Evolutionary conservation across 2,329 filamentous ascomycete species (phyloP).

Genomic region (Claviceps arundinis): DNA sequence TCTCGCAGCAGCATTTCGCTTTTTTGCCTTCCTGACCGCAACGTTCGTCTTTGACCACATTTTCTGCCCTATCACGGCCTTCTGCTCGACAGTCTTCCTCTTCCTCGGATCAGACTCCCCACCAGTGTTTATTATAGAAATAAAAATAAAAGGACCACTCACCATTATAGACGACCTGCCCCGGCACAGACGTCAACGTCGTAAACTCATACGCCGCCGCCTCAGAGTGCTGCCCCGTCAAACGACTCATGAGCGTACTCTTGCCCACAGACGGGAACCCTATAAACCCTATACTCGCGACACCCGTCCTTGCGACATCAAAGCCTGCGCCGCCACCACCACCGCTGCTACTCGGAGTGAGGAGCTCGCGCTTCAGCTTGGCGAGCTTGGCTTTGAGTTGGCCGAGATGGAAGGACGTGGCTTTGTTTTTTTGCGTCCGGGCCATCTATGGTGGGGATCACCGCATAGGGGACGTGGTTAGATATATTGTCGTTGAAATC

Average conservation of each 20-base stretch:
- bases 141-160: slow-evolving; percentile 9
- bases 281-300: slow-evolving; percentile 94
- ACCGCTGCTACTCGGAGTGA: slow-evolving; percentile 56
- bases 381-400: slow-evolving; percentile 97
- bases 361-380: slow-evolving; percentile 90
- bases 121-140: not conserved
- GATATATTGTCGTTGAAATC: not conserved
- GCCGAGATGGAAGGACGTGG: slow-evolving; percentile 83
- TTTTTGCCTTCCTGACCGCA: no score
- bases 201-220: slow-evolving; percentile 97
- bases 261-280: slow-evolving; percentile 97
- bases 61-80: no score
- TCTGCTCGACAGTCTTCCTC: not conserved
- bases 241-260: slow-evolving; percentile 87
- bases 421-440: slow-evolving; percentile 94
- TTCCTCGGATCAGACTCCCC: not conserved
- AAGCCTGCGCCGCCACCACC: slow-evolving; percentile 81
- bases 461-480: no score
- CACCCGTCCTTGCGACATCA: slow-evolving; percentile 94
- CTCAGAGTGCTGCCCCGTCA: slow-evolving; percentile 96
- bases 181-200: slow-evolving; percentile 91
- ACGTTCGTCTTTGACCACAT: no score
- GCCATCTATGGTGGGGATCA: slow-evolving; percentile 53
- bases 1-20: no score
- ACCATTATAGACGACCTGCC: slow-evolving; percentile 90